Conservation (phyloP, 768 basidiomycete genomes). For the Pleurotus eryngii region DNA sequence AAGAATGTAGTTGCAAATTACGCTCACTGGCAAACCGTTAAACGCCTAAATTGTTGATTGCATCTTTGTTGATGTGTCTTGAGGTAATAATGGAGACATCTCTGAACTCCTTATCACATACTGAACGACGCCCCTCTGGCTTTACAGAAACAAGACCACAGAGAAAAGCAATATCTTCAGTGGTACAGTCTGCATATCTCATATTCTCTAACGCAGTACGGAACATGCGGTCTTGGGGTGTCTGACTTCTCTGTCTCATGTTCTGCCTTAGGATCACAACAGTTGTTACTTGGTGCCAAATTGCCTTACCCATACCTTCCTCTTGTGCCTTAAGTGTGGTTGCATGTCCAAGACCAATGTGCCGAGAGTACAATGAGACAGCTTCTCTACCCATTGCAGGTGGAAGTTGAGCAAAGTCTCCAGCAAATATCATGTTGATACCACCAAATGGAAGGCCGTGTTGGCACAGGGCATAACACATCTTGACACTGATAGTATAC, state of each 20-base stretch:
- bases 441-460: conserved; percentile 27
- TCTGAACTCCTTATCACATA: conserved; percentile 21
- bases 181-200: conserved; percentile 31
- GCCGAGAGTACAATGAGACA: conserved; percentile 14
- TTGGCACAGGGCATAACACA: conserved; percentile 17
- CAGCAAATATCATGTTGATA: conserved; percentile 33
- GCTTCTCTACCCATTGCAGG: conserved; percentile 16
- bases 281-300: conserved; percentile 22
- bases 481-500: conserved; percentile 24
- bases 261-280: conserved; percentile 30
- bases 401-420: conserved; percentile 35
- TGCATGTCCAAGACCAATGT: background rate
- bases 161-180: conserved; percentile 33
- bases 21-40: conserved; percentile 30
- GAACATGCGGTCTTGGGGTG: conserved; percentile 13
- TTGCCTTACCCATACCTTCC: conserved; percentile 23
- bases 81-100: conserved; percentile 37
- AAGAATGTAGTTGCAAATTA: conserved; percentile 17
- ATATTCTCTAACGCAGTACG: conserved; percentile 17
- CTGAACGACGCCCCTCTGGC: background rate
- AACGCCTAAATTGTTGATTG: conserved; percentile 29
- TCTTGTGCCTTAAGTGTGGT: conserved; percentile 11
- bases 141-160: conserved; percentile 17
- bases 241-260: conserved; percentile 22
- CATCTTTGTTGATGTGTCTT: conserved; percentile 32